These are phyloP conservation scores for Russula abietina DNA, from an alignment of 768 basidiomycete species.

Conservation along the genomic window DNA sequence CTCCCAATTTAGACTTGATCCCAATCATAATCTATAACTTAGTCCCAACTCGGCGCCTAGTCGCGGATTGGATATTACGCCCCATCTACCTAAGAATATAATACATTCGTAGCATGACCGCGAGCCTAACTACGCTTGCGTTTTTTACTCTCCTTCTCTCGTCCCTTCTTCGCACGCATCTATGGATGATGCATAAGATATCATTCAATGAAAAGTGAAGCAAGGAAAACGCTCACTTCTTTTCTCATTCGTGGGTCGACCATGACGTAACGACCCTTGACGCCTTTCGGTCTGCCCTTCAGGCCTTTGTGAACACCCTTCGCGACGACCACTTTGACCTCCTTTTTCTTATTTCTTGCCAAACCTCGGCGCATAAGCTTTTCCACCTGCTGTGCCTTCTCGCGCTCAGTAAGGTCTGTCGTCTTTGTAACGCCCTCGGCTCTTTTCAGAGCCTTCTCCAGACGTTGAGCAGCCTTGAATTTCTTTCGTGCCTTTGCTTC, in stretches of 20 bases:
- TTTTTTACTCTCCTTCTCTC: constrained; percentile 67
- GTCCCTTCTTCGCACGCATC: constrained; percentile 79
- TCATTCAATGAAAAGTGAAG: constrained; percentile 8
- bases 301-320: constrained; percentile 85
- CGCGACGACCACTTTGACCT: constrained; percentile 85
- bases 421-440: constrained; percentile 89
- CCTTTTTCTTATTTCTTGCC: constrained; percentile 66
- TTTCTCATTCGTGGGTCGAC: constrained; percentile 92
- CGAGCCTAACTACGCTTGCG: constrained; percentile 37
- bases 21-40: not conserved
- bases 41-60: not conserved
- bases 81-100: not conserved
- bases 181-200: constrained; percentile 31
- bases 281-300: constrained; percentile 90
- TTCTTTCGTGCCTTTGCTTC: constrained; percentile 99
- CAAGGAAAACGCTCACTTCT: constrained; percentile 49
- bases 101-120: constrained; percentile 1
- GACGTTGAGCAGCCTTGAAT: constrained; percentile 71
- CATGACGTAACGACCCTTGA: constrained; percentile 94
- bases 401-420: constrained; percentile 85
- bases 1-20: not conserved
- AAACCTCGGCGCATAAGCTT: constrained; percentile 82
- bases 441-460: constrained; percentile 93
- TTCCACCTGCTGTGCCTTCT: constrained; percentile 91
- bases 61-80: not conserved